phyloP scores from a whole-genome alignment of 371 early-diverging fungal species.

The Mortierella sp. region DNA sequence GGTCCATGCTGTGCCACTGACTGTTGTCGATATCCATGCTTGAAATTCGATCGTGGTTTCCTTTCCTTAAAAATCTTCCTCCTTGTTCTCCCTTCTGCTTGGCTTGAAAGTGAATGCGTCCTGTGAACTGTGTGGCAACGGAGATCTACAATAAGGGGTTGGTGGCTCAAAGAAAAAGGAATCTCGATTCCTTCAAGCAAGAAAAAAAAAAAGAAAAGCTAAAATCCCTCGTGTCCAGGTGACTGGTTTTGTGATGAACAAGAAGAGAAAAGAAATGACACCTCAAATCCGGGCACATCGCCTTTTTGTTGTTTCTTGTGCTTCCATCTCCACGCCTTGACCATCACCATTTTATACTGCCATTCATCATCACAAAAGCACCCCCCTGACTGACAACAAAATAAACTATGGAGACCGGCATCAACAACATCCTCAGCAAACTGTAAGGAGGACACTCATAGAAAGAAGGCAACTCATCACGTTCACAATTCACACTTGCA shows the following conservation, averaged over 20 bases:
- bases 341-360: neutral
- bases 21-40: too few species aligned
- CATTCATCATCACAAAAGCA: neutral
- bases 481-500: neutral
- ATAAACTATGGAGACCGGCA: constrained; percentile 49
- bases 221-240: too few species aligned
- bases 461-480: neutral
- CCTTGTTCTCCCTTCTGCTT: too few species aligned
- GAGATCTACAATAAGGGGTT: neutral
- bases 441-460: constrained; percentile 25
- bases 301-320: neutral
- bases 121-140: too few species aligned
- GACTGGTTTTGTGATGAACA: neutral
- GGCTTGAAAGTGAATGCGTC: too few species aligned
- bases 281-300: neutral
- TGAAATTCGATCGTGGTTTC: too few species aligned
- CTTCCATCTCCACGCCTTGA: constrained; percentile 13
- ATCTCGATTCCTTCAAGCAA: neutral
- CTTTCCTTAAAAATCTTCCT: too few species aligned
- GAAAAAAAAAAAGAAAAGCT: too few species aligned
- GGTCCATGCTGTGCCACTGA: neutral
- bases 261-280: neutral
- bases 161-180: neutral
- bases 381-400: neutral
- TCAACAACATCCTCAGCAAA: constrained; percentile 54